phyloP scores from a whole-genome alignment of 352 stramenopile species.

The Phytophthora pistaciae region DNA sequence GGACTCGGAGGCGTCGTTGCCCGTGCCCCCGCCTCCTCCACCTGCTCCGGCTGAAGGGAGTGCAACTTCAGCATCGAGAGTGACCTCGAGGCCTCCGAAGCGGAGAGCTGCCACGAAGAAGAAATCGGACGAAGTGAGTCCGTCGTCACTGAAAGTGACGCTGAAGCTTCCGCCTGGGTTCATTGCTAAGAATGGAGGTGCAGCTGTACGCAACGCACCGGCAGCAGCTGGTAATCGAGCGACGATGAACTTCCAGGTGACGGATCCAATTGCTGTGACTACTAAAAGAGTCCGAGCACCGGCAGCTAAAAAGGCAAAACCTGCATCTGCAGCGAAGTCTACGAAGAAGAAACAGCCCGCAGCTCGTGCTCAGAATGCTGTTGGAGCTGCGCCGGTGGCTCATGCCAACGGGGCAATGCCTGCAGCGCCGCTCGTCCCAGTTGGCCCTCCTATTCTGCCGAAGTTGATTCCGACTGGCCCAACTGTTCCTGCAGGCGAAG shows the following conservation, averaged over 20 bases:
- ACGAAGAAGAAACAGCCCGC: constrained; percentile 30
- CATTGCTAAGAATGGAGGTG: constrained; percentile 36
- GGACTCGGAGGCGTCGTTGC: constrained; percentile 39
- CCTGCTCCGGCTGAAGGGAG: constrained; percentile 23
- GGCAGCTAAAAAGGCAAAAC: constrained; percentile 31
- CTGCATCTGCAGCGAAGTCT: constrained; percentile 20
- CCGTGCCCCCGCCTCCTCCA: constrained; percentile 35
- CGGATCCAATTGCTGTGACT: constrained; percentile 38
- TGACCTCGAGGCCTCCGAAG: constrained; percentile 18
- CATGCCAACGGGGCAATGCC: constrained; percentile 13
- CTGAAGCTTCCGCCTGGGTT: constrained; percentile 69
- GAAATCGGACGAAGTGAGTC: constrained; percentile 32
- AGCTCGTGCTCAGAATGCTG: constrained; percentile 10
- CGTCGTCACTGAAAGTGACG: constrained; percentile 63
- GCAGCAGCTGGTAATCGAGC: constrained; percentile 23
- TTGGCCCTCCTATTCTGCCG: constrained; percentile 44
- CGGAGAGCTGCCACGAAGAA: constrained; percentile 39
- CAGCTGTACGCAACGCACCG: constrained; percentile 5
- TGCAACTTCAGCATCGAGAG: constrained; percentile 17
- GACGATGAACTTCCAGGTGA: constrained; percentile 55
- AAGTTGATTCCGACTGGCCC: constrained; percentile 71
- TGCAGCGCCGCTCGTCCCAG: background rate
- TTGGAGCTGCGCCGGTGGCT: constrained; percentile 4
- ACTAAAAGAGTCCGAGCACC: constrained; percentile 46
- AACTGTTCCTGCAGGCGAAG: constrained; percentile 64